Evolutionary conservation across 2,329 filamentous ascomycete species (phyloP).

Genomic region (Fusarium transvaalense): DNA sequence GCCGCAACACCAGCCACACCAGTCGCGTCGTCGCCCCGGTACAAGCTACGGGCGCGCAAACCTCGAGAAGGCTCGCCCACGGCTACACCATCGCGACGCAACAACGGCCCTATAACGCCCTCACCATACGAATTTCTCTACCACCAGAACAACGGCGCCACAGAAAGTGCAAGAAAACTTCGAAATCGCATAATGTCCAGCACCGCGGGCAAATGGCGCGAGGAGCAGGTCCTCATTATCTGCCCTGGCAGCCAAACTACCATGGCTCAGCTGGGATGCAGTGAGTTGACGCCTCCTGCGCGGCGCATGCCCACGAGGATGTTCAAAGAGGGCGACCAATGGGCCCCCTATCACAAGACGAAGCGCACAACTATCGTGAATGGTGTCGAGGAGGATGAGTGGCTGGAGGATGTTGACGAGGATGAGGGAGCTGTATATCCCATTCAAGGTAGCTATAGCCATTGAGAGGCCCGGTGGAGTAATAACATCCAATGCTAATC

Average conservation of each 20-base stretch:
- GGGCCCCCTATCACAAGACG: conserved; percentile 81
- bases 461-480: background rate
- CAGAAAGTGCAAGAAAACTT: conserved; percentile 12
- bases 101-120: conserved; percentile 28
- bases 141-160: background rate
- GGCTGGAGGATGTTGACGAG: conserved; percentile 89
- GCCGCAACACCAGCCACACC: conserved; percentile 33
- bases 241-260: conserved; percentile 89
- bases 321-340: conserved; percentile 88
- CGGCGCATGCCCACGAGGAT: conserved; percentile 92
- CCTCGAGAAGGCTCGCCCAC: conserved; percentile 37
- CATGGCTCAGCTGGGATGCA: conserved; percentile 89
- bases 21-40: conserved; percentile 37
- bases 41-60: conserved; percentile 46
- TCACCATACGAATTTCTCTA: conserved; percentile 19
- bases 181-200: conserved; percentile 61
- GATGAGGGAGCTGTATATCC: conserved; percentile 93
- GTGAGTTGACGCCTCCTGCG: conserved; percentile 90
- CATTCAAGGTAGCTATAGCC: conserved; percentile 66
- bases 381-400: conserved; percentile 71
- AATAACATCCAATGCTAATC: conserved; percentile 27
- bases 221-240: conserved; percentile 77
- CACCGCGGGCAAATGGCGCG: conserved; percentile 70
- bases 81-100: conserved; percentile 40
- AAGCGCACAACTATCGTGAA: conserved; percentile 68